Percentiles rank a stretch among this genome's conserved stretches.
phyloP scores from a whole-genome alignment of 352 stramenopile genomes.

The Pseudoperonospora humuli region DNA sequence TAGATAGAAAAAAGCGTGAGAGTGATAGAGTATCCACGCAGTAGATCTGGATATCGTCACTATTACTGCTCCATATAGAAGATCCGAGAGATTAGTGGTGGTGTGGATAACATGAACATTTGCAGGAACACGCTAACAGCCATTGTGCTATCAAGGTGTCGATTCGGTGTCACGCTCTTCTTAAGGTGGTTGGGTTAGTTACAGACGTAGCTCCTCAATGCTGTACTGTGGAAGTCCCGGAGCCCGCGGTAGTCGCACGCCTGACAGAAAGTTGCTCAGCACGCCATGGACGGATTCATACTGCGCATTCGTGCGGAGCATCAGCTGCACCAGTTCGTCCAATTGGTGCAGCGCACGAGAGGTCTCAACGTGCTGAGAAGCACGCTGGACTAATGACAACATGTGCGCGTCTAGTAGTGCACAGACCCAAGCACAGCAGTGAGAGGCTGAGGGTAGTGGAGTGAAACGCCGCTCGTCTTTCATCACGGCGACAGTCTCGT shows the following conservation, averaged over 20 bases:
- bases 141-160: slow-evolving; percentile 10
- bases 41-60: too few relatives aligned
- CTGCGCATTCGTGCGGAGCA: slow-evolving; percentile 43
- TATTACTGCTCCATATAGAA: too few relatives aligned
- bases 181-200: too few relatives aligned
- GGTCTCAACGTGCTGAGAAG: slow-evolving; percentile 36
- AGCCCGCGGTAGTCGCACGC: slow-evolving; percentile 50
- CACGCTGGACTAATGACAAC: slow-evolving; percentile 53
- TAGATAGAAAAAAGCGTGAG: too few relatives aligned
- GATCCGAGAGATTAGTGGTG: too few relatives aligned
- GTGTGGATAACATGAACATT: too few relatives aligned
- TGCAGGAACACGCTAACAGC: too few relatives aligned
- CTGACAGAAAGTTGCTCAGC: slow-evolving; percentile 72
- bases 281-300: slow-evolving; percentile 68
- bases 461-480: slow-evolving; percentile 26
- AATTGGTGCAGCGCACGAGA: slow-evolving; percentile 36
- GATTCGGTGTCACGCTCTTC: too few relatives aligned
- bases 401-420: slow-evolving; percentile 68
- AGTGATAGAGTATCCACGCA: too few relatives aligned
- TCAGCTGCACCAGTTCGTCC: slow-evolving; percentile 45
- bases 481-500: slow-evolving; percentile 8
- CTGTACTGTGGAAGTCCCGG: slow-evolving; percentile 69
- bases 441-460: slow-evolving; percentile 29
- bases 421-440: slow-evolving; percentile 65
- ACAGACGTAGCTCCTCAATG: slow-evolving; percentile 67